phyloP scores from a whole-genome alignment of 495 filamentous ascomycete species.

The Aspergillus cavernicola region DNA sequence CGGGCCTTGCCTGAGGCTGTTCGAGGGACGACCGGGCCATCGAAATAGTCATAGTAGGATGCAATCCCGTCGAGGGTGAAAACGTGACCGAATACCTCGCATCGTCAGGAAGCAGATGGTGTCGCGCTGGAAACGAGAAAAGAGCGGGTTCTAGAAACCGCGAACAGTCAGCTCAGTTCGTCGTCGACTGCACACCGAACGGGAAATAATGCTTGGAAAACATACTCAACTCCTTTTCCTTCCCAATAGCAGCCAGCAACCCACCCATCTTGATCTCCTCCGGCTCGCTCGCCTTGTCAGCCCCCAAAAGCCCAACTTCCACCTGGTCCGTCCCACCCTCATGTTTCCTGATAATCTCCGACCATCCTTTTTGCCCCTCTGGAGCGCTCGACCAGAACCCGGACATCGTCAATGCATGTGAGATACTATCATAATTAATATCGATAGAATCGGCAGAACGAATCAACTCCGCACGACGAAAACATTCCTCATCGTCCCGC shows the following conservation, averaged over 20 bases:
- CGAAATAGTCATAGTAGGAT: conserved; percentile 71
- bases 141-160: conserved; percentile 57
- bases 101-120: conserved; percentile 55
- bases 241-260: conserved; percentile 71
- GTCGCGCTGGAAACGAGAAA: conserved; percentile 88
- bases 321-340: conserved; percentile 43
- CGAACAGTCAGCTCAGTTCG: background rate
- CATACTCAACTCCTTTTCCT: conserved; percentile 65
- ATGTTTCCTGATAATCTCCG: conserved; percentile 41
- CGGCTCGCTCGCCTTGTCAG: conserved; percentile 58
- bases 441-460: conserved; percentile 63
- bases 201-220: conserved; percentile 5
- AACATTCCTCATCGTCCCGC: conserved; percentile 34
- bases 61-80: conserved; percentile 71
- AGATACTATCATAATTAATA: conserved; percentile 71
- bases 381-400: conserved; percentile 56
- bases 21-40: conserved; percentile 32
- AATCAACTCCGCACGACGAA: conserved; percentile 27
- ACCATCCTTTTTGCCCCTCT: conserved; percentile 37
- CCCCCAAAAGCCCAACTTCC: conserved; percentile 79
- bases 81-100: conserved; percentile 52
- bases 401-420: conserved; percentile 59
- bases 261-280: conserved; percentile 78
- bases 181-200: background rate
- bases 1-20: conserved; percentile 29